Evolutionary conservation across 1,284 basidiomycete species (phyloP), one percentile per base, ranked within the genome.

Genomic region (Apiotrichum akiyoshidainum): DNA sequence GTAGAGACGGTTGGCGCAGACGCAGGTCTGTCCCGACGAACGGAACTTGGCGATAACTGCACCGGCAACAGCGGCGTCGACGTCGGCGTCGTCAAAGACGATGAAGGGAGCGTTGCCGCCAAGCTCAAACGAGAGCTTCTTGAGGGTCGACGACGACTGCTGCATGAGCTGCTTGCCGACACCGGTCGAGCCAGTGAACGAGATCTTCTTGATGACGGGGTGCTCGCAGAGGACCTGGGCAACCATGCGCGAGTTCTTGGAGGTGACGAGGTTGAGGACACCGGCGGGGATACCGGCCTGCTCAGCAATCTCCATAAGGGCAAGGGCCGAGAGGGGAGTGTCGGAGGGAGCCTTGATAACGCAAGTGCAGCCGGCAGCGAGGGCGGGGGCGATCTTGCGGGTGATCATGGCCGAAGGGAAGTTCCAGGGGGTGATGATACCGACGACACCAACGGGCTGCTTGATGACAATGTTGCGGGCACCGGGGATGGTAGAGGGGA

Each of bases 321-420:
- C 95, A n/a, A 98, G 83, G 3, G 88, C 86, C 21, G 91, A 92
- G 75, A 92, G 92, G 0, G 95, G 95, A 0, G 95, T 93, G 79
- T 99, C 95, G 0, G 92, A 85, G 2, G 95, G 87, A 1, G 94
- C 92, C 74, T 99, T 98, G 76, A 97, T 86, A 57, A 99, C 93
- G 2, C 86, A 83, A 0, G 94, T 96, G 78, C 95, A 98, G 35
- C 95, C 95, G 26, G 92, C 93, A 10, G 92, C 90, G 12, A 98
- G 84, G 0, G 83, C 83, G 1, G 83, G 80, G 4, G 74, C 80
- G 33, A 82, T 68, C 70, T 83, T 83, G 41, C 82, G 75, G 0
- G 80, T 81, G 65, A 83, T 80, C 81, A 95, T 95, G 0, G 90
- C 91, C 39, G 49, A 46, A 16, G 52, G 46, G 46, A 52, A 63